Evolutionary conservation across 208 protist genomes (phyloP), one percentile per base, ranked within the genome.

Genomic region (Acanthamoeba castellanii): DNA sequence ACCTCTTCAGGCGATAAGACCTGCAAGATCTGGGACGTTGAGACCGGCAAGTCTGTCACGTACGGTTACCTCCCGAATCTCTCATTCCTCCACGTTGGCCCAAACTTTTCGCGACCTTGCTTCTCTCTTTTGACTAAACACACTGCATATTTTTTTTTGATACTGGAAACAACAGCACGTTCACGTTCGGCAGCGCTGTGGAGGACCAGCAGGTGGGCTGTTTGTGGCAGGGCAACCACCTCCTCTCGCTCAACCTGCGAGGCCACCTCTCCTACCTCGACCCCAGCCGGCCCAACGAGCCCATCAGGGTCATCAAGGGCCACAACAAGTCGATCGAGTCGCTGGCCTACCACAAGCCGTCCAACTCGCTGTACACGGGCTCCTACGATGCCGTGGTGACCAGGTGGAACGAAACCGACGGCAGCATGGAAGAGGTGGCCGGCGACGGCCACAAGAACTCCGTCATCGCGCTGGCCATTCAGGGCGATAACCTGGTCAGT

Each of bases 1-100:
- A 98, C 97, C 11, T 89, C 94, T 5, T 98, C 97, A 4, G 97
- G 96, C 32, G 98, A 98, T 87, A 98, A 97, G 74, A 98, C 97
- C 0, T 94, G 64, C 82, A 98, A 98, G 88, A 1, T 98, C n/a
- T 98, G 97, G 97, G 95, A 98, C 68, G 61, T 98, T 0, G 93
- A 70, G n/a, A 84, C 64, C 30, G 61, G 82, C 34, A 68, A 68
- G 70, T 59, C 45, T 64, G 85, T 94, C 45, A 64, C 74, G 88
- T 93, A 92, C 27, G 59, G 9, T 4, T 22, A 22, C 59, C 22
- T 22, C 59, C 20, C 2, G 20, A 3, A 4, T 27, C 13, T 27
- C 18, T 27, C 59, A 47, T 4, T 61, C 47, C 4, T 25, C 30
- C 52, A 11, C 34, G 22, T 92, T 92, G 55, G 47, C 47, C 4